These are phyloP conservation scores for Annulohypoxylon maeteangense DNA, from an alignment of 495 filamentous ascomycete genomes.

Conservation along the genomic window DNA sequence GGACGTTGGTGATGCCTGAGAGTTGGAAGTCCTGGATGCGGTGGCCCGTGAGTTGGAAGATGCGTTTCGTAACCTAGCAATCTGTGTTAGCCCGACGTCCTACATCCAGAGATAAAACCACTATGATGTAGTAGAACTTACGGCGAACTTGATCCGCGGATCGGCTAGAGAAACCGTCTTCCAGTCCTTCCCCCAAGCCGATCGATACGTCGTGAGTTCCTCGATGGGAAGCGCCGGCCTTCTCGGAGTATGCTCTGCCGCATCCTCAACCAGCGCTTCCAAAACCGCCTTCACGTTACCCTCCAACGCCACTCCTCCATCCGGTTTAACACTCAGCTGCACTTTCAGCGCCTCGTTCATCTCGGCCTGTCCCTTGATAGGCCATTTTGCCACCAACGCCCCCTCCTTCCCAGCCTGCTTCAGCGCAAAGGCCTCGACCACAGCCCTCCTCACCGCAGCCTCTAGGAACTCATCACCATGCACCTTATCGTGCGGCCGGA, in stretches of 20 bases:
- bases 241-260: neutral
- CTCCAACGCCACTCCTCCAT: conserved; percentile 43
- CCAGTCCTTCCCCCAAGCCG: conserved; percentile 61
- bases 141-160: conserved; percentile 74
- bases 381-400: conserved; percentile 45
- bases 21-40: conserved; percentile 76
- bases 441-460: conserved; percentile 64
- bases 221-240: conserved; percentile 31
- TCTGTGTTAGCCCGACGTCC: neutral
- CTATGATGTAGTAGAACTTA: conserved; percentile 56
- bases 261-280: conserved; percentile 17
- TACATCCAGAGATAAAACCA: neutral
- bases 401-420: conserved; percentile 50
- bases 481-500: conserved; percentile 52
- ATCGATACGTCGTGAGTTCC: conserved; percentile 44
- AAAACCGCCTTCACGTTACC: conserved; percentile 25
- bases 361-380: conserved; percentile 16
- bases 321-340: conserved; percentile 9
- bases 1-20: conserved; percentile 61
- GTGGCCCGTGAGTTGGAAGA: conserved; percentile 79
- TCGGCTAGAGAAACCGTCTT: conserved; percentile 66
- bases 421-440: conserved; percentile 69
- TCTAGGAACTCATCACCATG: conserved; percentile 55
- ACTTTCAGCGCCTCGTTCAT: conserved; percentile 29
- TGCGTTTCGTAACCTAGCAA: conserved; percentile 75